Percentiles rank a stretch among this genome's conserved stretches.
Conservation (phyloP, 2,329 filamentous ascomycete genomes). For the Aspergillus nomiae region DNA sequence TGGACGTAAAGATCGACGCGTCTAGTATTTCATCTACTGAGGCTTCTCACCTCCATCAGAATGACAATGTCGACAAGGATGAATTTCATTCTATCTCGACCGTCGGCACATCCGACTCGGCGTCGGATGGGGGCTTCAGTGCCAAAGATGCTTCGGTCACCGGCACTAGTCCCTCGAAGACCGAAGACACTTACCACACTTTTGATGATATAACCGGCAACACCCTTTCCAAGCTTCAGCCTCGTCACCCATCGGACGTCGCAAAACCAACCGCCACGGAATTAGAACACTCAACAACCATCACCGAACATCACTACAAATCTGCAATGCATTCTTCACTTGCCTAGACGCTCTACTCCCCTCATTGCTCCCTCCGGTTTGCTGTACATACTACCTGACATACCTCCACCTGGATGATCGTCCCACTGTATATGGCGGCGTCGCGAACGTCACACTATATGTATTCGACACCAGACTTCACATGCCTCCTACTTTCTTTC, state of each 20-base stretch:
- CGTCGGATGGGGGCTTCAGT: slow-evolving; percentile 13
- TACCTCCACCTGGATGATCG: background rate
- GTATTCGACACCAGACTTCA: background rate
- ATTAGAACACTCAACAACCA: background rate
- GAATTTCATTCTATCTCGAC: slow-evolving; percentile 45
- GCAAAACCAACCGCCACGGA: background rate
- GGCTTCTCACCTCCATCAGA: slow-evolving; percentile 16
- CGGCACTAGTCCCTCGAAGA: background rate
- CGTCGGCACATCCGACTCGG: slow-evolving; percentile 34
- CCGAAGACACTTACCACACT: background rate
- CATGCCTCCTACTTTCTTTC: background rate
- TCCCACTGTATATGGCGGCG: background rate
- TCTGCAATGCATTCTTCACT: background rate
- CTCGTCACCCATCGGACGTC: background rate
- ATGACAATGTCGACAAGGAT: slow-evolving; percentile 33
- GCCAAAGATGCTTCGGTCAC: slow-evolving; percentile 10
- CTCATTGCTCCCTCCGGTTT: background rate
- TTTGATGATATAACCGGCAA: background rate
- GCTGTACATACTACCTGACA: slow-evolving; percentile 1
- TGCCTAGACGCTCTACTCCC: background rate
- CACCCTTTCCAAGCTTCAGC: background rate
- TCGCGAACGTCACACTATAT: background rate
- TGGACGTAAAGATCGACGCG: slow-evolving; percentile 12
- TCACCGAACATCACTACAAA: background rate
- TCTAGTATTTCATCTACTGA: slow-evolving; percentile 17